Base-by-base conservation (phyloP, 2,329 filamentous ascomycete species). In the Talaromyces sp. region DNA sequence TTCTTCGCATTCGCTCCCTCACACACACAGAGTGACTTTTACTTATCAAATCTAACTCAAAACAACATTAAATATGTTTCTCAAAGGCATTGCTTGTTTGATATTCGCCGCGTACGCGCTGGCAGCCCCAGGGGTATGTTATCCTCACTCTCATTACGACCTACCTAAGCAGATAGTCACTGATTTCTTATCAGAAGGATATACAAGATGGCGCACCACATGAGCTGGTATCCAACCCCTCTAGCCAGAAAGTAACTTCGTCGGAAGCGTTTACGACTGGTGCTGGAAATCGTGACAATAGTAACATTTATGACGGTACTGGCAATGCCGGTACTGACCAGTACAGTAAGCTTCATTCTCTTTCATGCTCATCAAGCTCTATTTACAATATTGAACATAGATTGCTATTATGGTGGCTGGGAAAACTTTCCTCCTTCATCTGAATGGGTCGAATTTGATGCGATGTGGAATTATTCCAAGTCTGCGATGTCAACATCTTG, bases 391-490 rank as follows among this genome's bases (percentile, higher is more conserved):
- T 13, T n/a, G n/a, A 9, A 41, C 3, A 3, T 39, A 65, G 63
- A 61, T 39, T 65, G 63, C 49, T 65, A 65, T 31, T 65, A 65
- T 11, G 63, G 63, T 5, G 58, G 58, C 19, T 65, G 63, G 63
- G 19, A 57, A 22, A 65, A 56, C 39, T 65, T 65, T 17, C 63
- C 63, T 7, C 37, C 47, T 2, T 15, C 45, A 11, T 65, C 63
- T 11, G 13, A 61, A 61, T 65, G 63, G 63, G n/a, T 65, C 3
- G 63, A 65, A 37, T 65, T 65, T 35, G 63, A 65, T 47, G 63
- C 63, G 5, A 65, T 65, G 63, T 65, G 63, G 63, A 65, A 65
- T 39, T 56, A 65, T 35, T 61, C 63, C 35, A 65, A 65, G 22
- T 61, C 57, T 33, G 63, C 63, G 33, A 61, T 65, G 63, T 49